phyloP scores from a whole-genome alignment of 148 eudicot genomes.

The Vaccinium corymbosum region DNA sequence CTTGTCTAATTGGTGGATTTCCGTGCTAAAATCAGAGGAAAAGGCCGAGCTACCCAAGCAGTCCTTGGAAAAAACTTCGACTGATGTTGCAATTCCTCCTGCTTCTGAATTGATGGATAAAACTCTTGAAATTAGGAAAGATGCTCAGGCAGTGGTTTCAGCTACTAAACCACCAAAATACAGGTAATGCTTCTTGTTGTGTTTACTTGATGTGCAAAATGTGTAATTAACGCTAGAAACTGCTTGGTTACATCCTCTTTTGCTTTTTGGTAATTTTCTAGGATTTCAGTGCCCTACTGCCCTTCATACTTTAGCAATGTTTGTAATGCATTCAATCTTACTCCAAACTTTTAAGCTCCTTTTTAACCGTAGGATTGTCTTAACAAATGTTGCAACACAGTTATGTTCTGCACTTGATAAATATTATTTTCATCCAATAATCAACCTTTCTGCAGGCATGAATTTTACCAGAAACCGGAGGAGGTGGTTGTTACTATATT shows the following conservation, averaged over 20 bases:
- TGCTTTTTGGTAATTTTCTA: neutral
- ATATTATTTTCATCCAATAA: neutral
- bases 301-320: neutral
- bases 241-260: neutral
- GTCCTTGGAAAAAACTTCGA: constrained; percentile 23
- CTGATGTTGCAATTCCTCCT: constrained; percentile 22
- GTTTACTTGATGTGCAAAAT: constrained; percentile 2
- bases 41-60: constrained; percentile 35
- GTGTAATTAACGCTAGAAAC: neutral
- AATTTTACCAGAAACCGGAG: constrained; percentile 91
- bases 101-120: constrained; percentile 22
- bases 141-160: constrained; percentile 30
- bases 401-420: neutral
- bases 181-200: constrained; percentile 41
- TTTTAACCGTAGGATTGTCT: neutral
- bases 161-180: constrained; percentile 55
- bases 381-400: neutral
- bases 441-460: constrained; percentile 64
- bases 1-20: constrained; percentile 11
- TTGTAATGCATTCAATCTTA: neutral
- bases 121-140: constrained; percentile 24
- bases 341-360: neutral
- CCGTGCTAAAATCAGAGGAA: constrained; percentile 49
- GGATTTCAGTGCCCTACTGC: neutral
- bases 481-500: constrained; percentile 91